Base-by-base conservation (phyloP, 164 flowering plant genomes). In the Kingdonia uniflora region DNA sequence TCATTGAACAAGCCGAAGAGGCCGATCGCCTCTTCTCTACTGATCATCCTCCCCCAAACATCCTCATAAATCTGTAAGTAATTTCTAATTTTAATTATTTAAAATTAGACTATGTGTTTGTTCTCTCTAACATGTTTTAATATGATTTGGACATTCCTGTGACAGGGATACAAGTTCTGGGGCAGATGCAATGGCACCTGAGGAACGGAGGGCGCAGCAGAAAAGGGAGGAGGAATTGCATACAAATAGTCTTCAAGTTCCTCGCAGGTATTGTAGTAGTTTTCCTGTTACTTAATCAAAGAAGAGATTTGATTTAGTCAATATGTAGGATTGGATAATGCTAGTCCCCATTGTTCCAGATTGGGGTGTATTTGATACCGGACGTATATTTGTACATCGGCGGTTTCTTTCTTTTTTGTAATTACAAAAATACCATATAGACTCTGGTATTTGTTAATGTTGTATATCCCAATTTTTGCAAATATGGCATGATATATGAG, bases 231-330 rank as follows among this genome's bases (percentile, higher is more conserved):
- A 92, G 72, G 83, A 71, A 14, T 63, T 80, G 66, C 83, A 92
- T 65, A 81, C 79, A 6, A 63, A 84, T 63, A 88, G 89, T 65
- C 89, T 92, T 29, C 77, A 75, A 57, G 80, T 92, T 61, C 99
- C 99, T 20, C 94, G 97, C 59, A 87, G 98, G 98, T 46, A 55
- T 56, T 48, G 43, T 22, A 5, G 21, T 51, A 17, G 38, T 6
- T 16, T 37, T 46, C 19, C n/a, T 22, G 7, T 23, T n/a, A n/a
- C n/a, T n/a, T n/a, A n/a, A n/a, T n/a, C n/a, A n/a, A n/a, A n/a
- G n/a, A n/a, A n/a, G n/a, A n/a, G n/a, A n/a, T n/a, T n/a, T n/a
- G n/a, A n/a, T n/a, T n/a, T n/a, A n/a, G n/a, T n/a, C n/a, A n/a
- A n/a, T n/a, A n/a, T n/a, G n/a, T n/a, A n/a, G n/a, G n/a, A n/a